Evolutionary conservation across 208 protist genomes (phyloP).

Genomic region (Strigomonas galati): DNA sequence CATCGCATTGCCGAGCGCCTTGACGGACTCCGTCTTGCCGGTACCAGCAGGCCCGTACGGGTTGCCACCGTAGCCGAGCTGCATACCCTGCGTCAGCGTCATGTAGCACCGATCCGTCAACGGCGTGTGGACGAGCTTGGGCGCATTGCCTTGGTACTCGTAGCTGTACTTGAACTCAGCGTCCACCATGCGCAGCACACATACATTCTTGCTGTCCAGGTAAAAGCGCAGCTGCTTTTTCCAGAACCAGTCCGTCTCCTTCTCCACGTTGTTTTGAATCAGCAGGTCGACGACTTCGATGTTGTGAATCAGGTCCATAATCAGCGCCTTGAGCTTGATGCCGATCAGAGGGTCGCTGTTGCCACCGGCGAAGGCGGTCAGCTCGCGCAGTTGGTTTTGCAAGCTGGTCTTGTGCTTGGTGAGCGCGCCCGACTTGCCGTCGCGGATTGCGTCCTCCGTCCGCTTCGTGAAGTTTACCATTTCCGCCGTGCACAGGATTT

Average conservation of each 20-base stretch:
- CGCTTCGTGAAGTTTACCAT: conserved; percentile 93
- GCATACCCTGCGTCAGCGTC: conserved; percentile 97
- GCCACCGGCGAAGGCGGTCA: conserved; percentile 72
- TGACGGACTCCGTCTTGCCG: conserved; percentile 99
- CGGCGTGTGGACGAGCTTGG: conserved; percentile 98
- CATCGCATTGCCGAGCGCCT: conserved; percentile 96
- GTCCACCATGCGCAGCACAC: conserved; percentile 93
- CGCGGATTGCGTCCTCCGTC: conserved; percentile 86
- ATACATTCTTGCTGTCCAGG: conserved; percentile 50
- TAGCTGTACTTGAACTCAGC: conserved; percentile 97
- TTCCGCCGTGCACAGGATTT: conserved; percentile 94
- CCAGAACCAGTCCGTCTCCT: conserved; percentile 94
- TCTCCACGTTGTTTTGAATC: conserved; percentile 69
- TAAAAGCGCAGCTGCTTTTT: conserved; percentile 97
- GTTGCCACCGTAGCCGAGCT: conserved; percentile 97
- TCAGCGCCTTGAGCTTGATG: conserved; percentile 96
- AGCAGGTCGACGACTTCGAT: conserved; percentile 95
- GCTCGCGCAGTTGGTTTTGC: conserved; percentile 71
- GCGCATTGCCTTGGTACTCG: conserved; percentile 98
- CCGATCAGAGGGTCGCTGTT: conserved; percentile 87
- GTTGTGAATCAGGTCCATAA: conserved; percentile 98
- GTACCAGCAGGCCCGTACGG: conserved; percentile 98
- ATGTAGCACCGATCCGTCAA: conserved; percentile 98
- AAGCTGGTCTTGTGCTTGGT: conserved; percentile 72
- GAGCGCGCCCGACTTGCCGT: conserved; percentile 66